Base-by-base conservation (phyloP, 2,329 filamentous ascomycete genomes). In the Colletotrichum sp. region DNA sequence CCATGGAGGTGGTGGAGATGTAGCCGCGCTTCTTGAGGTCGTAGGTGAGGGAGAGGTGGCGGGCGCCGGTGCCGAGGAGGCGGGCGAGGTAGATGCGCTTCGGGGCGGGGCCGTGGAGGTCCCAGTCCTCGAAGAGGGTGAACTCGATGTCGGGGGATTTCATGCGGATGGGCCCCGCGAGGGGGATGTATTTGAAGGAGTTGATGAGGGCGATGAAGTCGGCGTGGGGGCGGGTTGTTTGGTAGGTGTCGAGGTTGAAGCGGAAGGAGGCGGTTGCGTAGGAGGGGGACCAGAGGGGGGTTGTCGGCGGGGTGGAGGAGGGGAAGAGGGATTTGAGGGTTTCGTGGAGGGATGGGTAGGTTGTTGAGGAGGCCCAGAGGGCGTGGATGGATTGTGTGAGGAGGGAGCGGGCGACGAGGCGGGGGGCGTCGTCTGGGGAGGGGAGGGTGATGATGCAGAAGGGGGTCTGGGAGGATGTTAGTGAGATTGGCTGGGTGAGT, bases 1-100 rank as follows among this genome's bases (percentile, higher is more conserved):
- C 97, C 97, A 99, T 99, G 62, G 95, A 97, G 0, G 97, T 99
- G 0, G 96, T 99, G 79, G 94, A 95, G 80, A 99, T 99, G 83
- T 99, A 99, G 52, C 91, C 90, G 32, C 97, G 89, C 85, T 98
- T 98, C 88, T 99, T 99, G 26, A 99, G 89, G 83, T 98, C 96
- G 81, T 96, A 98, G 28, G 90, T 94, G 44, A 91, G 87, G 36
- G 95, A 89, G 7, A 93, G 88, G 69, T 94, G 91, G 60, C 96
- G 90, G 5, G 90, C 91, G 3, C 94, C 93, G 15, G 87, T 86
- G 3, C 89, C 93, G 28, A 99, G 83, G 72, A 92, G 91, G 10
- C 96, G 92, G 13, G 95, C 95, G 30, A 99, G 90, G 81, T 94
- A 94, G 28, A 95, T 86, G 18, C 71, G 79, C 13, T 66, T 73